Base-by-base conservation (phyloP, 1,284 basidiomycete species). In the Moesziomyces globuligerus region DNA sequence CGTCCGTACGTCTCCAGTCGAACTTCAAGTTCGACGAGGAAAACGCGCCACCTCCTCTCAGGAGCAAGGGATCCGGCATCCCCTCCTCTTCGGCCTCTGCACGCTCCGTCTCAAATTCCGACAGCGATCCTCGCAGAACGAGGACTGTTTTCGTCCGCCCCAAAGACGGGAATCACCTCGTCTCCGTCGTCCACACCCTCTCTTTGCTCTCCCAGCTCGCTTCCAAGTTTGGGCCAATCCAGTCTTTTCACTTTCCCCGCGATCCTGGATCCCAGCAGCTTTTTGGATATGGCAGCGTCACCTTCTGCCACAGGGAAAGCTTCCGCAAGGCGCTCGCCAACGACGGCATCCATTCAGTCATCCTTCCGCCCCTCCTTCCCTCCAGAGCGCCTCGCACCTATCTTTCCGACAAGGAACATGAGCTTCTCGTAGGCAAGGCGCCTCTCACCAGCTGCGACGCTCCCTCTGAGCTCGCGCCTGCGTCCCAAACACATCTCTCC, bases 191-290 rank as follows among this genome's bases (percentile, higher is more conserved):
- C 10, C 70, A 72, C 34, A 65, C 70, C 2, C 65, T 72, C 20
- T 53, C 70, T 5, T 49, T 72, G 3, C 48, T 69, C 23, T 43
- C 60, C 2, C 59, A 68, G 37, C 46, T 72, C 10, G 59, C 70
- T 15, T 21, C 54, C 37, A 59, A 55, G 39, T 64, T 72, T 21
- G 70, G 70, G 2, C 58, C 60, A 17, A 59, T 72, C 11, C 53
- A 64, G 26, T 44, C 48, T 34, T 72, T 72, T 42, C 70, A 72
- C 43, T 72, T 68, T 23, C 70, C 70, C 3, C 64, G 70, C 25
- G 65, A 68, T 8, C 60, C 65, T 5, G 34, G 24, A 8, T 34
- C 52, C 3, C 56, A 68, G 23, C 34, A 53, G 6, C 45, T 68
- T 2, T 34, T 72, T 7, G 70, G 70, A 13, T 72, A 72, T 25